A percentile compares a stretch with the other conserved stretches of the same genome.
These are phyloP conservation scores for Apiotrichum montevideense DNA, from an alignment of 1,284 basidiomycete species.

Conservation along the genomic window DNA sequence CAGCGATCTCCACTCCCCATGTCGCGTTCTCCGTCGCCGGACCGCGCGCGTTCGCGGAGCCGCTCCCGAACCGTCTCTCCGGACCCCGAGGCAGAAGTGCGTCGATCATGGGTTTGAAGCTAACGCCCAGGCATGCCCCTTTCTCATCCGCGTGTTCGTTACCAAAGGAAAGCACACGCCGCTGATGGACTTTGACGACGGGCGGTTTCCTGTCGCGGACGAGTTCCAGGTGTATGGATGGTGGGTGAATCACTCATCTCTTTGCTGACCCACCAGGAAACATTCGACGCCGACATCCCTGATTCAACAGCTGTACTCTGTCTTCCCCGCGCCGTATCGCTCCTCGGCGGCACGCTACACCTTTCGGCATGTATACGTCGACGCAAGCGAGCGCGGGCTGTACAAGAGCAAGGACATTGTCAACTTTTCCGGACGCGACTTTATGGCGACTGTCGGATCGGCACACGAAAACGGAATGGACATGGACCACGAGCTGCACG, in stretches of 20 bases:
- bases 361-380: constrained; percentile 43
- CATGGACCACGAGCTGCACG: constrained; percentile 24
- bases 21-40: constrained; percentile 6
- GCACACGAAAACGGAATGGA: not conserved
- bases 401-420: constrained; percentile 35
- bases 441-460: constrained; percentile 16
- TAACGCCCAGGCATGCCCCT: constrained; percentile 23
- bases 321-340: constrained; percentile 37
- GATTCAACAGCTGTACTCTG: constrained; percentile 34
- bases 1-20: not conserved
- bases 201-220: constrained; percentile 30
- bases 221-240: constrained; percentile 41
- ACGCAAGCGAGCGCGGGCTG: constrained; percentile 35
- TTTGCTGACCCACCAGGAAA: constrained; percentile 24
- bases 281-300: constrained; percentile 35
- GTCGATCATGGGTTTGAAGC: not conserved
- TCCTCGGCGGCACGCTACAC: constrained; percentile 34
- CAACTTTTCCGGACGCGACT: constrained; percentile 33
- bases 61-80: constrained; percentile 3
- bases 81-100: constrained; percentile 6
- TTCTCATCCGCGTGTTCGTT: constrained; percentile 41
- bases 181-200: constrained; percentile 38
- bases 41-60: constrained; percentile 5
- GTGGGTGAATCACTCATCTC: constrained; percentile 19
- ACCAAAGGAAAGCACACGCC: constrained; percentile 37